phyloP scores from a whole-genome alignment of 306 rosid species.

The Canavalia ensiformis region DNA sequence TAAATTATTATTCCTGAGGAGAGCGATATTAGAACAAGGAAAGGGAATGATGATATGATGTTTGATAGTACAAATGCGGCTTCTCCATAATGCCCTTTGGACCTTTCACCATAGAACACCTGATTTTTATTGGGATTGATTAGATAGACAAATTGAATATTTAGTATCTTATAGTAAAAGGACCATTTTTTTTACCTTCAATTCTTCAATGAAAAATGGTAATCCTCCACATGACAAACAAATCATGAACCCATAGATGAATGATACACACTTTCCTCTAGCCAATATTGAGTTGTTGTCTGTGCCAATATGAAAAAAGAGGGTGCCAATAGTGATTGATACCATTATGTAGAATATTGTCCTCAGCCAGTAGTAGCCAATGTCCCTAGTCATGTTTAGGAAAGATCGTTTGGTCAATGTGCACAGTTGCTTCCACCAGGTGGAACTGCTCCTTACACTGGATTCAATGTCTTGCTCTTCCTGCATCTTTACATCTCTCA shows the following conservation, averaged over 20 bases:
- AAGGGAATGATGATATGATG: conserved; percentile 61
- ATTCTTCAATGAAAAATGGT: conserved; percentile 86
- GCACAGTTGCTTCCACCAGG: conserved; percentile 69
- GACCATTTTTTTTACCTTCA: conserved; percentile 60
- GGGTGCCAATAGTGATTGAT: conserved; percentile 60
- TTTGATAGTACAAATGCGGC: conserved; percentile 61
- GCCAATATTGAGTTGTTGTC: conserved; percentile 60
- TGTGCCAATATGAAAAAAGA: conserved; percentile 67
- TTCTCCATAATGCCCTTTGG: conserved; percentile 60
- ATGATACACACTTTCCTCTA: conserved; percentile 67
- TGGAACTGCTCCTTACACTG: conserved; percentile 51
- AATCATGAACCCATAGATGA: conserved; percentile 77
- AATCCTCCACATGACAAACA: conserved; percentile 75
- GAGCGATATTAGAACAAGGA: conserved; percentile 52
- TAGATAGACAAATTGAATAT: background rate
- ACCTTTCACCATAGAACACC: conserved; percentile 64
- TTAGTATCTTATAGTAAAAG: background rate
- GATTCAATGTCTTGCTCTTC: conserved; percentile 59
- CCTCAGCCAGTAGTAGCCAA: conserved; percentile 82
- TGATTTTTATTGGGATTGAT: conserved; percentile 30
- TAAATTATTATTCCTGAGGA: conserved; percentile 59
- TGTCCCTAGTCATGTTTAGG: conserved; percentile 79
- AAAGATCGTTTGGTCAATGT: conserved; percentile 70
- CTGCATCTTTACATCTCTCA: conserved; percentile 54
- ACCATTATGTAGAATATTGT: conserved; percentile 55